A percentile compares a stretch with the other conserved stretches of the same genome.
phyloP scores from a whole-genome alignment of 345 rosid species.

The Bretschneidera sinensis region DNA sequence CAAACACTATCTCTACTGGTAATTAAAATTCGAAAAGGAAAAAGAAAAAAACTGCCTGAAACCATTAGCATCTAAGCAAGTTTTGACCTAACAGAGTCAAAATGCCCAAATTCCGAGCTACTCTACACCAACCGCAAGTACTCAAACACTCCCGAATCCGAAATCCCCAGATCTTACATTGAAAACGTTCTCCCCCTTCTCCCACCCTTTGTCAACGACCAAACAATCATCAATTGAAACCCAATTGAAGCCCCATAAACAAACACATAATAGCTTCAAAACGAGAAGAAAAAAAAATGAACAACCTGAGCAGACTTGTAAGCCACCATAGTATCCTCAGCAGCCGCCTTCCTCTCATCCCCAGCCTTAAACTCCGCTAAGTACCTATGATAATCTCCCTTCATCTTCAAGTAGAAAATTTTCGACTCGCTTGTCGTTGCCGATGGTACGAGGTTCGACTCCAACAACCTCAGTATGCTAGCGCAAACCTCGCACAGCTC shows the following conservation, averaged over 20 bases:
- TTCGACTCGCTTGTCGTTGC: slow-evolving; percentile 74
- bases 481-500: slow-evolving; percentile 76
- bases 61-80: too few relatives aligned
- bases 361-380: slow-evolving; percentile 89
- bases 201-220: not conserved
- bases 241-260: not conserved
- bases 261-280: not conserved
- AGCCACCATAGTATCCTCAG: slow-evolving; percentile 90
- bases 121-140: too few relatives aligned
- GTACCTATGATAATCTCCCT: slow-evolving; percentile 91
- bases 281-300: not conserved
- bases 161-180: not conserved
- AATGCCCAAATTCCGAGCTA: too few relatives aligned
- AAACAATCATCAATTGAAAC: too few relatives aligned
- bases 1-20: not conserved
- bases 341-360: slow-evolving; percentile 87
- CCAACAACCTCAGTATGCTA: slow-evolving; percentile 59
- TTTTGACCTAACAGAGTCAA: too few relatives aligned
- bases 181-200: not conserved
- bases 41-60: not conserved
- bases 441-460: slow-evolving; percentile 71
- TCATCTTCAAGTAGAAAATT: slow-evolving; percentile 95
- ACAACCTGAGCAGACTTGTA: slow-evolving; percentile 92
- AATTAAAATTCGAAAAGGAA: not conserved
- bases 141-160: not conserved